Percentiles rank a stretch among this genome's conserved stretches.
These are phyloP conservation scores for Salix dunnii DNA, from an alignment of 345 rosid genomes.

Conservation along the genomic window DNA sequence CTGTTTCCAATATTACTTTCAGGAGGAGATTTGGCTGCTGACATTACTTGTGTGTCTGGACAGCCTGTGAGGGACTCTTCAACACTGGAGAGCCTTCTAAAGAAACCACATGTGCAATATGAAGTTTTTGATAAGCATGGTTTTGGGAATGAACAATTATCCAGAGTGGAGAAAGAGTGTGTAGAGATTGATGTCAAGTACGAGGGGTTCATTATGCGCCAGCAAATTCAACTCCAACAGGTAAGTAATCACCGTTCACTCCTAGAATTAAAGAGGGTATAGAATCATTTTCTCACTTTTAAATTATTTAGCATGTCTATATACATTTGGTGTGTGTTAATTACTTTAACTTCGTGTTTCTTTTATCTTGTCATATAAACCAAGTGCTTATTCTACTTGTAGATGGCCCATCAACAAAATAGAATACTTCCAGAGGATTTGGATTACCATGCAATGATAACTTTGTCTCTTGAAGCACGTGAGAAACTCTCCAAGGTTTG, in stretches of 20 bases:
- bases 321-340: not conserved
- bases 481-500: conserved; percentile 94
- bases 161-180: conserved; percentile 76
- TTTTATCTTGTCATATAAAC: conserved; percentile 1
- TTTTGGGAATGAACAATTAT: conserved; percentile 62
- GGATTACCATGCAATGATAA: conserved; percentile 83
- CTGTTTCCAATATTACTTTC: conserved; percentile 22
- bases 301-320: not conserved
- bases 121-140: conserved; percentile 77
- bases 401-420: conserved; percentile 87
- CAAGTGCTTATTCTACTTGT: conserved; percentile 20
- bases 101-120: conserved; percentile 88
- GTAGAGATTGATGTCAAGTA: conserved; percentile 91
- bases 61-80: conserved; percentile 85
- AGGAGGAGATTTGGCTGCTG: conserved; percentile 87
- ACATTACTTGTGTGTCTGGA: conserved; percentile 54
- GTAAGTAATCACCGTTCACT: conserved; percentile 30
- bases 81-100: conserved; percentile 78
- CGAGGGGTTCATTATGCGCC: conserved; percentile 89
- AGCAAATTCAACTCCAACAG: conserved; percentile 78
- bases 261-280: not conserved
- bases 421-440: conserved; percentile 76
- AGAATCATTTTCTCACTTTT: not conserved
- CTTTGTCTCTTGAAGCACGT: conserved; percentile 83
- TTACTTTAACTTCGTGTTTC: not conserved